These are phyloP conservation scores for Colletotrichum echinochloae DNA, from an alignment of 2,329 filamentous ascomycete genomes.

Conservation along the genomic window DNA sequence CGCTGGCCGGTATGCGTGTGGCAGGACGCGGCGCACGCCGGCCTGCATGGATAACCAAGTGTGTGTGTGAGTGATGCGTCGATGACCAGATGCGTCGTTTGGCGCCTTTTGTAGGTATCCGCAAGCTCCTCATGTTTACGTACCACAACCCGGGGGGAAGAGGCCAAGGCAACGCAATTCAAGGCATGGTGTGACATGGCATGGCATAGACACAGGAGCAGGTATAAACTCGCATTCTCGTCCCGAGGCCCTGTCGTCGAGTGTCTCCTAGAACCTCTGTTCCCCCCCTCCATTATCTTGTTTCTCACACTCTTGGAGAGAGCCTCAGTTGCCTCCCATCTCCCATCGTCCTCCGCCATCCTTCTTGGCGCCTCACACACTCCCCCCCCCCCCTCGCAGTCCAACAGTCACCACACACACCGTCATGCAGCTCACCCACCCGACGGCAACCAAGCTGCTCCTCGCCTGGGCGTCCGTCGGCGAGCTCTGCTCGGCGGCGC, in stretches of 20 bases:
- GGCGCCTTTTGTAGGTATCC: too few species aligned
- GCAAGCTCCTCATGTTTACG: conserved; percentile 30
- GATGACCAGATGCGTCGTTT: conserved; percentile 26
- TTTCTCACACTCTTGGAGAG: background rate
- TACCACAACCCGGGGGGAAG: conserved; percentile 21
- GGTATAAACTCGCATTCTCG: conserved; percentile 17
- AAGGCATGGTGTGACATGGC: too few species aligned
- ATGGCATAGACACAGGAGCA: too few species aligned
- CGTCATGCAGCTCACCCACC: conserved; percentile 39
- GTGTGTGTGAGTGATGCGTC: conserved; percentile 31
- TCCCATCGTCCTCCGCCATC: background rate
- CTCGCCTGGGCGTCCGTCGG: conserved; percentile 30
- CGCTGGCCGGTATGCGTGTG: conserved; percentile 2
- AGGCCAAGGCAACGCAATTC: conserved; percentile 31
- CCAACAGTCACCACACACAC: conserved; percentile 2
- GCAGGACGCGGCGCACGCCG: conserved; percentile 2
- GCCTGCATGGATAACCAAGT: conserved; percentile 23
- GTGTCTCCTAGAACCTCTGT: background rate
- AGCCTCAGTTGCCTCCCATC: background rate
- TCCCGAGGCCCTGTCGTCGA: background rate
- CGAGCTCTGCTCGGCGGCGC: conserved; percentile 35
- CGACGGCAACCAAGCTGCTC: conserved; percentile 36
- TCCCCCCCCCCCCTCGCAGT: background rate
- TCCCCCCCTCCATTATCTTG: background rate
- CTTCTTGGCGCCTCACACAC: conserved; percentile 13